Evolutionary conservation across 1,139 yeast species (phyloP), one percentile per base, ranked within the genome.

Genomic region (Diutina scorzettiae): DNA sequence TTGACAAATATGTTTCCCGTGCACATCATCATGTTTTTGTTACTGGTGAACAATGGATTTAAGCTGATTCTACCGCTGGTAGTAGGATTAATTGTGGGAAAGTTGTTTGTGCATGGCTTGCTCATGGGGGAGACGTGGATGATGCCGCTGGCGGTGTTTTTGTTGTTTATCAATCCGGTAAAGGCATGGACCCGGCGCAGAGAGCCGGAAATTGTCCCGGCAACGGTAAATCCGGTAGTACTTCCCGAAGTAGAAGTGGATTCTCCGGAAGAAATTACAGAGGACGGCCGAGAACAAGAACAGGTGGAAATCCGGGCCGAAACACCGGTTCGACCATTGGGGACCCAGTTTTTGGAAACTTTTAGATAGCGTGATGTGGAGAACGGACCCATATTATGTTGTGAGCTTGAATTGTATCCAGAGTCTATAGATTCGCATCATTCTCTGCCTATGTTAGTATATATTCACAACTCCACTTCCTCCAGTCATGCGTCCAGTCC

Each of bases 41-140:
- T 83, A 37, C 54, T 75, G 3, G 48, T 78, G 7, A 69, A 75
- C 48, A 78, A 78, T 51, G 84, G 81, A 0, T 55, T 68, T 41
- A 57, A 58, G 41, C 70, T 81, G 28, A 49, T 76, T 1, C 49
- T 77, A 1, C 75, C 78, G 6, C 69, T 80, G 9, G 40, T 69
- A 2, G 55, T 73, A 9, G 93, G 93, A 0, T 66, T 81, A 54
- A 45, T 71, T 2, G 54, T 81, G n/a, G 87, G 89, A 3, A 69
- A 67, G 42, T 56, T 80, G 37, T 63, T 78, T 45, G 60, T 64
- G 14, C 63, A 69, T 45, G 81, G 76, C 29, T 57, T 81, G 8
- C 56, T 82, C 16, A 85, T 86, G 3, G 83, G 84, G 1, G 64
- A 64, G 43, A 58, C 70, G 55, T 73, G 82, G 63, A 50, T 75